Conservation (phyloP, 2,329 filamentous ascomycete genomes). For the Curvularia eragrostidis region DNA sequence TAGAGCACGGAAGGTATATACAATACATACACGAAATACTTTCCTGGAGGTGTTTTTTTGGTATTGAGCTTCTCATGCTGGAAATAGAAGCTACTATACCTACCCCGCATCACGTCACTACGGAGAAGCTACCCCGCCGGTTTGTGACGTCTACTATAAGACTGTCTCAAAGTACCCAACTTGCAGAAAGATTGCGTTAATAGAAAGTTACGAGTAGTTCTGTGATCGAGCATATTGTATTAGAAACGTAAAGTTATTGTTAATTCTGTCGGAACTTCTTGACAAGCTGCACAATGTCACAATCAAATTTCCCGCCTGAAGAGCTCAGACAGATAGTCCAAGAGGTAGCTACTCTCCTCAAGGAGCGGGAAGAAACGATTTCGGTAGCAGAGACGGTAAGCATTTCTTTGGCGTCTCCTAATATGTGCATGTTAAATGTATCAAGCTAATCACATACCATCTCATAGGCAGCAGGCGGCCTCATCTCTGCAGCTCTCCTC, state of each 20-base stretch:
- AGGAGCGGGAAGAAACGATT: conserved; percentile 63
- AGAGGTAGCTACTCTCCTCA: conserved; percentile 62
- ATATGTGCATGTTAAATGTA: no score
- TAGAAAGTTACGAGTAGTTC: neutral
- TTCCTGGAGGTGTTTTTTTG: neutral
- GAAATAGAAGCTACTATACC: conserved; percentile 13
- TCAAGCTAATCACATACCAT: neutral
- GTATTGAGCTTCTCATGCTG: neutral
- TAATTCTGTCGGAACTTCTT: neutral
- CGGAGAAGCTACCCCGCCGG: conserved; percentile 25
- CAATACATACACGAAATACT: neutral
- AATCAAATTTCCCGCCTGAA: conserved; percentile 50
- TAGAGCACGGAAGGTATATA: no score
- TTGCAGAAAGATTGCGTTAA: conserved; percentile 3
- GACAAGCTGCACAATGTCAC: conserved; percentile 28
- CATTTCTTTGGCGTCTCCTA: neutral
- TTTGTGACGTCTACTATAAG: conserved; percentile 4
- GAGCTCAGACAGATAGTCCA: conserved; percentile 53
- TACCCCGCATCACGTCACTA: conserved; percentile 32
- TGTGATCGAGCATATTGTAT: no score
- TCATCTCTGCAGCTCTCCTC: conserved; percentile 66
- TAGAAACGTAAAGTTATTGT: neutral
- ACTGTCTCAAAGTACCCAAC: conserved; percentile 1
- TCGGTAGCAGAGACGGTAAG: conserved; percentile 67
- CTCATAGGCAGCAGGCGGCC: conserved; percentile 64